Conservation (phyloP, 1,284 basidiomycete species). For the Thecaphora thlaspeos region DNA sequence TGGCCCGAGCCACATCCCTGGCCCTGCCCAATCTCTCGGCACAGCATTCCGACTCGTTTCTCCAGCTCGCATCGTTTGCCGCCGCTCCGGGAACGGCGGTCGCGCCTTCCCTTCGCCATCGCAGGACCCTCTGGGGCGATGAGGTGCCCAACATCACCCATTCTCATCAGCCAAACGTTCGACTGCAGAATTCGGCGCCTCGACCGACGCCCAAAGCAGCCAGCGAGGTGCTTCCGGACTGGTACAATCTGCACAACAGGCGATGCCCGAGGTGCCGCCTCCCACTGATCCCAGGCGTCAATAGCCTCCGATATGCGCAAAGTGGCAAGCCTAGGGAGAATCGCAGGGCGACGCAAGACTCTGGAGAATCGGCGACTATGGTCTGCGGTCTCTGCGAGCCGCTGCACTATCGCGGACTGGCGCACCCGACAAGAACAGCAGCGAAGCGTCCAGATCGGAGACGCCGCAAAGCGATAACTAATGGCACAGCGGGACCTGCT, state of each 20-base stretch:
- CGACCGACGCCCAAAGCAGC: background rate
- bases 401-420: no score
- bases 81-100: slow-evolving; percentile 4
- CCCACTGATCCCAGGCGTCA: slow-evolving; percentile 12
- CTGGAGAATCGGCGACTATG: no score
- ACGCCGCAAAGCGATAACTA: no score
- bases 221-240: slow-evolving; percentile 11
- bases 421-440: no score
- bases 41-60: slow-evolving; percentile 17
- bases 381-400: background rate
- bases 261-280: slow-evolving; percentile 2
- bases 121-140: slow-evolving; percentile 16
- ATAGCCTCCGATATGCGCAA: background rate
- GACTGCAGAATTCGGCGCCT: background rate
- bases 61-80: slow-evolving; percentile 9
- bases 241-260: slow-evolving; percentile 11
- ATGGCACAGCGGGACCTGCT: no score
- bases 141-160: slow-evolving; percentile 8
- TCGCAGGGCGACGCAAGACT: no score
- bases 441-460: no score
- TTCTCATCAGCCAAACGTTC: background rate
- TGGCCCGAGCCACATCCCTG: slow-evolving; percentile 10
- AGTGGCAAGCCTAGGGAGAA: no score
- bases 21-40: slow-evolving; percentile 18
- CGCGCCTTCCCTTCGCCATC: slow-evolving; percentile 6